Percentiles rank a stretch among this genome's conserved stretches.
These are phyloP conservation scores for Blastocystis sp. DNA, from an alignment of 352 stramenopile species.

Conservation along the genomic window DNA sequence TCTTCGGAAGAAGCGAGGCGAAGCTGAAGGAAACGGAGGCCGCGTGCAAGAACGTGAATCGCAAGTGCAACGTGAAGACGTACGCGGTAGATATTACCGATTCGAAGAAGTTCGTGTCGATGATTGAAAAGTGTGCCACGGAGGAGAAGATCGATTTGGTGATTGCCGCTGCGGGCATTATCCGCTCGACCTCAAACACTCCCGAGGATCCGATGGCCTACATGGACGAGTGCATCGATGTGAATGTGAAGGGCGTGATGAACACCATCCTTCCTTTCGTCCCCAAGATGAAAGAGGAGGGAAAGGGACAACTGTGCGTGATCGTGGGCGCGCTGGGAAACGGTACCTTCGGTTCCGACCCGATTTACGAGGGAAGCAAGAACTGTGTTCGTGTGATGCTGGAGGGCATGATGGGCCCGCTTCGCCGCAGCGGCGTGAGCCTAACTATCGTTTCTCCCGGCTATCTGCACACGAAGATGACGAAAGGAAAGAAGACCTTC, in stretches of 20 bases:
- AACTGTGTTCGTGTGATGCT: constrained; percentile 23
- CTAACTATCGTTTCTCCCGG: constrained; percentile 21
- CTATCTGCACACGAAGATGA: constrained; percentile 2
- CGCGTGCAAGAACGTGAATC: constrained; percentile 13
- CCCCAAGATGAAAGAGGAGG: constrained; percentile 32
- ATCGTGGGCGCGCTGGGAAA: constrained; percentile 31
- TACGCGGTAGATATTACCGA: background rate
- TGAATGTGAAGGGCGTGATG: constrained; percentile 55
- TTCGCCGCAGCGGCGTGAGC: background rate
- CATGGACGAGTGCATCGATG: constrained; percentile 7
- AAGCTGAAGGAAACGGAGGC: constrained; percentile 8
- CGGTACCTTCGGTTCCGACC: constrained; percentile 4
- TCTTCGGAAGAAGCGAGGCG: constrained; percentile 38
- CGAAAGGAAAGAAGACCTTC: constrained; percentile 31
- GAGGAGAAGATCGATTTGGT: constrained; percentile 47
- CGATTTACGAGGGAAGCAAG: constrained; percentile 31
- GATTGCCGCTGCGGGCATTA: constrained; percentile 27
- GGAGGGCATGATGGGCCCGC: constrained; percentile 6
- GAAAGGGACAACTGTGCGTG: constrained; percentile 2
- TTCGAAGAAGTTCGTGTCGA: background rate
- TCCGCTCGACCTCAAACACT: constrained; percentile 11
- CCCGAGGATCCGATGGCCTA: background rate
- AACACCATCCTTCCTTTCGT: constrained; percentile 48
- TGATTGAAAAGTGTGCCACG: background rate
- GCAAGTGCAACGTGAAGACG: constrained; percentile 19